Evolutionary conservation across 1,139 yeast species (phyloP).

Genomic region (Trichomonascaceae sp.): DNA sequence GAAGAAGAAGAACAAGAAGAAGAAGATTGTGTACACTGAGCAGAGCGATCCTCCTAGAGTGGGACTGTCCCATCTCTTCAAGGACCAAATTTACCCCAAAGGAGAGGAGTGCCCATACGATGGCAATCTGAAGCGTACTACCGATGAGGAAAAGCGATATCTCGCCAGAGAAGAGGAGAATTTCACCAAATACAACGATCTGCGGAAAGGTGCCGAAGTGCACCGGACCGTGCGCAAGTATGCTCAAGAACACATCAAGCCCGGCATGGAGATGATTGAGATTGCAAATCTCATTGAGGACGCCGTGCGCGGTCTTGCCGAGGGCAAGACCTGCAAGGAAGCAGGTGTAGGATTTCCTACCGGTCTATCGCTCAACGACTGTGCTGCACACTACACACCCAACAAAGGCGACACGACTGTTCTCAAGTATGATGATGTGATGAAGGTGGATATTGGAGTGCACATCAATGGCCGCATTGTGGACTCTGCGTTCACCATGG

Average conservation of each 20-base stretch:
- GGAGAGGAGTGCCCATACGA: conserved; percentile 54
- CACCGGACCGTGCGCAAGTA: conserved; percentile 83
- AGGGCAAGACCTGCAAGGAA: conserved; percentile 41
- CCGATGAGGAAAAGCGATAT: conserved; percentile 77
- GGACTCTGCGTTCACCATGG: conserved; percentile 89
- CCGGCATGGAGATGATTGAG: conserved; percentile 88
- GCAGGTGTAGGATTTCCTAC: conserved; percentile 98
- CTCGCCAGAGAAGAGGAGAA: conserved; percentile 40
- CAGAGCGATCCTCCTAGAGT: conserved; percentile 40
- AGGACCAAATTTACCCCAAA: conserved; percentile 69
- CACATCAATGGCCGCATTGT: conserved; percentile 93
- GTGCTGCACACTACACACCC: conserved; percentile 98
- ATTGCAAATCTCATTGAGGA: conserved; percentile 85
- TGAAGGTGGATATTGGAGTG: conserved; percentile 96
- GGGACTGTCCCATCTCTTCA: conserved; percentile 48
- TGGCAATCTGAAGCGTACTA: conserved; percentile 60
- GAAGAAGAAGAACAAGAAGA: conserved; percentile 26
- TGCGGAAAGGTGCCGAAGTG: conserved; percentile 91
- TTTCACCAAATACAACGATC: conserved; percentile 51
- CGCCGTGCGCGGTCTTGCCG: conserved; percentile 63
- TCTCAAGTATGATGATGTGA: conserved; percentile 72
- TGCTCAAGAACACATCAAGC: conserved; percentile 61
- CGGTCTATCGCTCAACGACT: conserved; percentile 82
- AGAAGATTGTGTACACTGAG: conserved; percentile 2
- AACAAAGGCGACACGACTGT: conserved; percentile 85